phyloP scores from a whole-genome alignment of 192 early-diverging fungal species.

The Coemansia sp. region DNA sequence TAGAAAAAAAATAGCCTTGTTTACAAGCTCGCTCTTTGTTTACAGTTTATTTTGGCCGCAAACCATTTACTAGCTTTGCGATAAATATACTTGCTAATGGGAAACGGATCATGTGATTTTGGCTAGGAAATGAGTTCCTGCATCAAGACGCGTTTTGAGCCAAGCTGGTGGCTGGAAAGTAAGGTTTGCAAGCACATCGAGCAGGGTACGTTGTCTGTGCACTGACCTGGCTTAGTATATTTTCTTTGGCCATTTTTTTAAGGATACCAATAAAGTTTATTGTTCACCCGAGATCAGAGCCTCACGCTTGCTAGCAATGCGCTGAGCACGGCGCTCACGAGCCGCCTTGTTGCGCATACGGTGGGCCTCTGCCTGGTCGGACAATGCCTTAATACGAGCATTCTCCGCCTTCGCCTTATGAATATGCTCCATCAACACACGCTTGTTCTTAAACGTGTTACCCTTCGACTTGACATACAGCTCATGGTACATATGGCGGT shows the following conservation, averaged over 20 bases:
- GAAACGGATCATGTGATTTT: no score
- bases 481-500: constrained; percentile 96
- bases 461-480: constrained; percentile 99
- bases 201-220: no score
- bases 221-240: no score
- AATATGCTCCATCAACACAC: constrained; percentile 99
- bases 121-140: no score
- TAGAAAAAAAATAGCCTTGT: neutral
- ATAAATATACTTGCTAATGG: no score
- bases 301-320: constrained; percentile 88
- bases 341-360: constrained; percentile 93
- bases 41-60: no score
- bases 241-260: neutral
- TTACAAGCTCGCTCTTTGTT: neutral
- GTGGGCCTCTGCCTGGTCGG: constrained; percentile 98
- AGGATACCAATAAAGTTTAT: constrained; percentile 11
- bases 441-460: constrained; percentile 99
- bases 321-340: constrained; percentile 85
- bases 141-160: no score
- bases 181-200: no score
- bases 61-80: no score
- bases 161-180: no score
- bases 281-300: constrained; percentile 58
- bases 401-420: constrained; percentile 99
- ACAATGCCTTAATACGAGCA: constrained; percentile 83